These are phyloP conservation scores for Leishmania mexicana DNA, from an alignment of 208 protist species.

Conservation along the genomic window DNA sequence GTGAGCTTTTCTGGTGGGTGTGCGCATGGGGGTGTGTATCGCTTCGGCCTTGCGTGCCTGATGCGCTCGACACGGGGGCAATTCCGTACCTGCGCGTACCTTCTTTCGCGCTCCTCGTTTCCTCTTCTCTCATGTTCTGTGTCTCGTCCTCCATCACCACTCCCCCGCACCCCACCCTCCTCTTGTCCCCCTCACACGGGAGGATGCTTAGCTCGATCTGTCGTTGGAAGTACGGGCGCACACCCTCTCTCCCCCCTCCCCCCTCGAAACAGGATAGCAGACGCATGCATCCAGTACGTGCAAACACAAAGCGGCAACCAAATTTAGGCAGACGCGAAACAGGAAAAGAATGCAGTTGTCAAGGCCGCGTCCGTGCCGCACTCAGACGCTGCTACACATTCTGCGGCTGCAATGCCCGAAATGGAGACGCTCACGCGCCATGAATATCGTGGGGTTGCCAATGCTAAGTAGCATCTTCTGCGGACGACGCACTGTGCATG, in stretches of 20 bases:
- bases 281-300: neutral
- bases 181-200: neutral
- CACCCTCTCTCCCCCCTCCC: no score
- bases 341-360: neutral
- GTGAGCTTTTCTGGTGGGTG: neutral
- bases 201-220: neutral
- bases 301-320: neutral
- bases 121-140: neutral
- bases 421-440: neutral
- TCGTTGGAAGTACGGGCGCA: neutral
- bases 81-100: neutral
- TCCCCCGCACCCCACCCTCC: neutral
- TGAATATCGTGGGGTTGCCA: neutral
- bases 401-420: neutral
- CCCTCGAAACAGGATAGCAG: neutral
- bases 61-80: neutral
- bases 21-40: neutral
- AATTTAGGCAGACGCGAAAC: neutral
- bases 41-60: neutral
- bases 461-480: neutral
- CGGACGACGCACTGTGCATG: neutral
- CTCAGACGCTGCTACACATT: neutral
- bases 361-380: neutral
- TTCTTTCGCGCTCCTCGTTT: neutral
- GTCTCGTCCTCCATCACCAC: neutral